Conservation (phyloP, 2,329 filamentous ascomycete genomes). For the Trichoderma hamatum region DNA sequence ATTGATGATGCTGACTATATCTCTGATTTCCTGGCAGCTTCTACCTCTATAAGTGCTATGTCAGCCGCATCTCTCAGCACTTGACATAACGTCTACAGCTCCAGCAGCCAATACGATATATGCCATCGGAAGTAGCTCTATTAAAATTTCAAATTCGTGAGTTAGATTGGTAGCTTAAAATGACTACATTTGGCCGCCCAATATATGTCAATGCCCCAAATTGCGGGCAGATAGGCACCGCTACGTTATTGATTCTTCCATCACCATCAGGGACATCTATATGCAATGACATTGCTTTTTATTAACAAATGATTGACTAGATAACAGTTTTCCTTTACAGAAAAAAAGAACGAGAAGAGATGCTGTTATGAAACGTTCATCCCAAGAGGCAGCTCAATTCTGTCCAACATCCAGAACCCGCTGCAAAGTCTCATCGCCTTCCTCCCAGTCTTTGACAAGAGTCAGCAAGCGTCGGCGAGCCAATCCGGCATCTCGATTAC, state of each 20-base stretch:
- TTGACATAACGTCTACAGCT: not conserved
- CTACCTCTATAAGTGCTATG: no score
- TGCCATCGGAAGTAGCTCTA: no score
- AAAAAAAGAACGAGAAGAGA: not conserved
- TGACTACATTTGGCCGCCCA: no score
- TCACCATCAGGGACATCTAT: not conserved
- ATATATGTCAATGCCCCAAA: no score
- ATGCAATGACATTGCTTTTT: not conserved
- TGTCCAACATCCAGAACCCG: slow-evolving; percentile 39
- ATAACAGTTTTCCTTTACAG: not conserved
- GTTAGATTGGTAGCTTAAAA: no score
- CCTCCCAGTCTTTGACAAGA: slow-evolving; percentile 46
- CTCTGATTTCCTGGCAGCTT: no score
- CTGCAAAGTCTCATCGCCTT: slow-evolving; percentile 44
- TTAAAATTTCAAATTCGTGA: no score
- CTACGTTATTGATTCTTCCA: not conserved
- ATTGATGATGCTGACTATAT: not conserved
- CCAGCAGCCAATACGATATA: not conserved
- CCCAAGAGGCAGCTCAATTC: not conserved
- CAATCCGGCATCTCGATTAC: slow-evolving; percentile 45
- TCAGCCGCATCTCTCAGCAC: no score
- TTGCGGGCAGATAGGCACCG: no score
- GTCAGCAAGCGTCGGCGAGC: slow-evolving; percentile 41
- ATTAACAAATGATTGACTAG: not conserved
- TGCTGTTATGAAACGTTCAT: not conserved